These are phyloP conservation scores for Pelargonium australe DNA, from an alignment of 441 rosid genomes.

Conservation along the genomic window DNA sequence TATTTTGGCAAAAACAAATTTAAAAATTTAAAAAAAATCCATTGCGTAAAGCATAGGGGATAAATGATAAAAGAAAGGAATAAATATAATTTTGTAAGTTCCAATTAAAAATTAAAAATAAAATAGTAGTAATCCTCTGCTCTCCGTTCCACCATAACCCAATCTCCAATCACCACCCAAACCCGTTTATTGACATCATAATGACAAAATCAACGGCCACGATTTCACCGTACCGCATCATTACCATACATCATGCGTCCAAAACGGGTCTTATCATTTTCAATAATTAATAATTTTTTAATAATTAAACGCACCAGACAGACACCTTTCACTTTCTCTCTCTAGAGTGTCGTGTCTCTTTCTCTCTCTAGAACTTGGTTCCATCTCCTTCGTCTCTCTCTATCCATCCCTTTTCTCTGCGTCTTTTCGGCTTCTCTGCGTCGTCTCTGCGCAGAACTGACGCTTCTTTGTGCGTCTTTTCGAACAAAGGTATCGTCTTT, in stretches of 20 bases:
- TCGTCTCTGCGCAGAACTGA: constrained; percentile 29
- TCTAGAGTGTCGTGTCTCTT: constrained; percentile 19
- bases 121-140: not conserved
- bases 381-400: constrained; percentile 15
- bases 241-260: constrained; percentile 7
- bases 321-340: constrained; percentile 19
- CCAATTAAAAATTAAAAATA: constrained; percentile 15
- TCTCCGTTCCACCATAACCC: constrained; percentile 1
- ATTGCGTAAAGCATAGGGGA: constrained; percentile 6
- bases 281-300: constrained; percentile 18
- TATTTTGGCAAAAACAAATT: not conserved
- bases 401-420: constrained; percentile 14
- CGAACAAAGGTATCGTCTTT: constrained; percentile 4
- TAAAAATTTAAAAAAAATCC: not conserved
- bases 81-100: constrained; percentile 4
- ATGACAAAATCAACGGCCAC: constrained; percentile 23
- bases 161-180: not conserved
- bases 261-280: constrained; percentile 20
- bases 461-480: constrained; percentile 8
- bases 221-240: constrained; percentile 17
- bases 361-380: constrained; percentile 24
- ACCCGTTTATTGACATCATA: constrained; percentile 14
- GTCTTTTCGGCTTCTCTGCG: constrained; percentile 39
- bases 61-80: constrained; percentile 10
- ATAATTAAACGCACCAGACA: constrained; percentile 25